A percentile compares a stretch with the other conserved stretches of the same genome.
phyloP scores from a whole-genome alignment of 805 yeast species.

The Yamadazyma kitorensis region DNA sequence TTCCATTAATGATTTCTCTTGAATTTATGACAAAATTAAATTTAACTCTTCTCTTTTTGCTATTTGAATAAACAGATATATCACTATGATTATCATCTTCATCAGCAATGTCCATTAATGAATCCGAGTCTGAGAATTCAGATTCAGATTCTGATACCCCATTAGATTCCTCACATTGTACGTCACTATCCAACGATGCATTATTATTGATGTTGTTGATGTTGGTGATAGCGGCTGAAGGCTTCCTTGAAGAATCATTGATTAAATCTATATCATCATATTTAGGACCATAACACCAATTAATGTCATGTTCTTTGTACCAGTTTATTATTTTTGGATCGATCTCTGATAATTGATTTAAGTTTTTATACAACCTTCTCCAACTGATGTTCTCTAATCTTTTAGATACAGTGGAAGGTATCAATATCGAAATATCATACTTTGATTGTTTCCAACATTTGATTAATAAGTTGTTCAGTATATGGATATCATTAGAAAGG shows the following conservation, averaged over 20 bases:
- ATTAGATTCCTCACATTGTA: too few species aligned
- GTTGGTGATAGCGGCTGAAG: too few species aligned
- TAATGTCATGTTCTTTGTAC: conserved; percentile 53
- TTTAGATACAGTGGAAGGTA: conserved; percentile 15
- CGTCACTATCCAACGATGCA: too few species aligned
- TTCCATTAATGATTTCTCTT: conserved; percentile 45
- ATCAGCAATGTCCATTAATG: conserved; percentile 2
- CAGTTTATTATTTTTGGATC: conserved; percentile 49
- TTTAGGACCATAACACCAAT: conserved; percentile 55
- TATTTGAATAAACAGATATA: too few species aligned
- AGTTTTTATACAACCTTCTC: conserved; percentile 37
- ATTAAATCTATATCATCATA: conserved; percentile 7
- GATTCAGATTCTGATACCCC: conserved; percentile 9
- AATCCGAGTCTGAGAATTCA: conserved; percentile 8
- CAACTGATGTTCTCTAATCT: conserved; percentile 37
- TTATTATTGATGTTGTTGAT: too few species aligned
- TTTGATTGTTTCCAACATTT: conserved; percentile 15
- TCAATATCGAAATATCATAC: conserved; percentile 12
- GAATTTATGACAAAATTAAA: conserved; percentile 42
- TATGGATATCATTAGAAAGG: conserved; percentile 13
- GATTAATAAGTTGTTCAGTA: conserved; percentile 11
- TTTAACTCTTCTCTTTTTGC: conserved; percentile 29
- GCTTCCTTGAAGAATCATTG: too few species aligned
- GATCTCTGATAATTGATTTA: conserved; percentile 25
- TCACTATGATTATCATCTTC: conserved; percentile 1